A percentile compares a stretch with the other conserved stretches of the same genome.
Conservation (phyloP, 805 yeast species). For the Lachancea lanzarotensis region DNA sequence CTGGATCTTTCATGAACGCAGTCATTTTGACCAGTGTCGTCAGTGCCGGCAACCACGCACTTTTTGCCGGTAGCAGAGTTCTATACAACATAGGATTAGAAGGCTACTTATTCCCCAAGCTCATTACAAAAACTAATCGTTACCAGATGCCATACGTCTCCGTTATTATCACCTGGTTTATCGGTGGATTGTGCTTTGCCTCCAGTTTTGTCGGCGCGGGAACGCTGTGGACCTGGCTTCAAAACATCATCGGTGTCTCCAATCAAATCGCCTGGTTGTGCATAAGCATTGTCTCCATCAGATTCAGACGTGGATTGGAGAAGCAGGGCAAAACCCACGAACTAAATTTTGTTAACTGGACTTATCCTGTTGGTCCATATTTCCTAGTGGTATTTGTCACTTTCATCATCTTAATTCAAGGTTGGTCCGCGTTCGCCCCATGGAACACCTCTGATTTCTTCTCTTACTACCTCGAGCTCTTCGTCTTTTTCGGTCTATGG, state of each 20-base stretch:
- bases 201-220: constrained; percentile 51
- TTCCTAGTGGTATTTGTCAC: constrained; percentile 38
- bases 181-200: constrained; percentile 49
- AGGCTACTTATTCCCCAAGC: constrained; percentile 37
- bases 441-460: constrained; percentile 39
- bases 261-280: constrained; percentile 47
- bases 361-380: constrained; percentile 47
- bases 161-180: constrained; percentile 43
- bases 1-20: constrained; percentile 58
- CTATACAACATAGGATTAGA: constrained; percentile 44
- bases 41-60: constrained; percentile 72
- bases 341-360: constrained; percentile 41
- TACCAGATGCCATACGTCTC: constrained; percentile 45
- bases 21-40: constrained; percentile 66
- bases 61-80: constrained; percentile 69
- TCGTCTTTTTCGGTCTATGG: constrained; percentile 42
- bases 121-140: constrained; percentile 37
- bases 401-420: constrained; percentile 46
- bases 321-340: constrained; percentile 40
- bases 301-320: constrained; percentile 43
- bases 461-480: constrained; percentile 40
- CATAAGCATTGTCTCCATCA: constrained; percentile 43
- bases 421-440: constrained; percentile 46
- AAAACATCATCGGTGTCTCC: constrained; percentile 45
- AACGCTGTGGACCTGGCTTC: constrained; percentile 37